Conservation (phyloP, 2,329 filamentous ascomycete species). For the Spiromastix sp. region DNA sequence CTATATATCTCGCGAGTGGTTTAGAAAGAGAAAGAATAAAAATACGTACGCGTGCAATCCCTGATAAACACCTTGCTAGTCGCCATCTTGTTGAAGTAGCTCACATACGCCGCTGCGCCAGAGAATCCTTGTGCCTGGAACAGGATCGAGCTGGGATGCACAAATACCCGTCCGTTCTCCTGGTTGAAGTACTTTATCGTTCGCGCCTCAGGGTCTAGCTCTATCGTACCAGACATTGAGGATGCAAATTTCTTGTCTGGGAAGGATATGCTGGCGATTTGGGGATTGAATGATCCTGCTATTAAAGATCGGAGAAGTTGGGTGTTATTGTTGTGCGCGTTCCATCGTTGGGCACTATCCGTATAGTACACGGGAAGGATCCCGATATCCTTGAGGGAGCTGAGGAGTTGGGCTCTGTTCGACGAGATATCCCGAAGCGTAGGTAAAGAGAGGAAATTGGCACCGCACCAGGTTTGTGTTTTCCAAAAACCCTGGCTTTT, state of each 20-base stretch:
- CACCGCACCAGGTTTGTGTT: slow-evolving; percentile 63
- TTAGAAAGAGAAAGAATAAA: neutral
- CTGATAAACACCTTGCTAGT: slow-evolving; percentile 88
- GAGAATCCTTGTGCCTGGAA: slow-evolving; percentile 75
- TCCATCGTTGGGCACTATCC: slow-evolving; percentile 24
- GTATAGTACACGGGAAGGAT: slow-evolving; percentile 53
- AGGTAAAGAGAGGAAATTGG: slow-evolving; percentile 73
- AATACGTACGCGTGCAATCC: slow-evolving; percentile 69
- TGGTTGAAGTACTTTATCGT: slow-evolving; percentile 90
- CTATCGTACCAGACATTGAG: slow-evolving; percentile 78
- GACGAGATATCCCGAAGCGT: slow-evolving; percentile 81
- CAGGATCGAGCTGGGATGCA: slow-evolving; percentile 79
- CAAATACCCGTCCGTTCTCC: slow-evolving; percentile 77
- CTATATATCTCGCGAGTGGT: too few relatives aligned
- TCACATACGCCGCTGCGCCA: slow-evolving; percentile 64
- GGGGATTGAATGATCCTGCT: slow-evolving; percentile 67
- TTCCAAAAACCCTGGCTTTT: slow-evolving; percentile 34
- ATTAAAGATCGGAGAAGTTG: slow-evolving; percentile 58
- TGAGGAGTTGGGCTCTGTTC: slow-evolving; percentile 75
- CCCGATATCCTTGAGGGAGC: slow-evolving; percentile 74
- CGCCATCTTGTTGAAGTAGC: slow-evolving; percentile 84
- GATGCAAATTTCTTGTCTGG: slow-evolving; percentile 92
- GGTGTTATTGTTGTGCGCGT: slow-evolving; percentile 26
- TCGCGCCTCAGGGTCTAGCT: slow-evolving; percentile 81
- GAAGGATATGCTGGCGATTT: slow-evolving; percentile 84